Evolutionary conservation across 2,329 filamentous ascomycete species (phyloP), one percentile per base, ranked within the genome.

Genomic region (Catunica adiposa): DNA sequence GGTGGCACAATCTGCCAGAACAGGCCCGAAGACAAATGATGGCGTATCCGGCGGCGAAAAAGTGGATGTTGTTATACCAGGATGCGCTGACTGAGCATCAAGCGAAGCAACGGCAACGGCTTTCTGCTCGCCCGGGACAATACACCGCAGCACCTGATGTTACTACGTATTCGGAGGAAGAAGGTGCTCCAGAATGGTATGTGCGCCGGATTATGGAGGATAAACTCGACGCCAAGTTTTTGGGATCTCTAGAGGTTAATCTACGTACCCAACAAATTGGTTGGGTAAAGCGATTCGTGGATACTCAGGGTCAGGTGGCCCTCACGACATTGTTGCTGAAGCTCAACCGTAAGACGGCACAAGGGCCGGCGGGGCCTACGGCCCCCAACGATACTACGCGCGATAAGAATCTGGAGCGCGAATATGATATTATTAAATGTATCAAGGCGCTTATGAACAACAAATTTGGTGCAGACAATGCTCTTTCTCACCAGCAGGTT

Each of bases 381-480:
- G 53, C 54, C 4, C 77, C 79, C 23, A 78, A 80, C 3, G 73
- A 78, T 44, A 72, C 73, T 55, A 79, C 68, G 64, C 72, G 66
- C 57, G 88, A 94, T 63, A 88, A 85, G 67, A 86, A 90, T 64
- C 74, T 92, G 52, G 89, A 96, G 65, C 81, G 85, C 62, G 89
- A 95, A 70, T 97, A 97, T 66, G 92, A 97, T 66, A 95, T 98
- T 60, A 81, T 95, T 66, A 98, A 98, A 71, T 97, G 92, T 71
- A 71, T 98, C 58, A 97, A 97, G 73, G 89, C 89, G 31, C 71
- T 97, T 57, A 94, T 97, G 85, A 98, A 98, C 79, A 98, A 96
- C 78, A 96, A 95, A 67, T 97, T 94, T 67, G 92, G 92, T 59
- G 92, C 92, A 59, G 92, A 98, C 66, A 89, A 98, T 75, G 92